Conservation (phyloP, 2,329 filamentous ascomycete species). For the Cladosporium sp. region DNA sequence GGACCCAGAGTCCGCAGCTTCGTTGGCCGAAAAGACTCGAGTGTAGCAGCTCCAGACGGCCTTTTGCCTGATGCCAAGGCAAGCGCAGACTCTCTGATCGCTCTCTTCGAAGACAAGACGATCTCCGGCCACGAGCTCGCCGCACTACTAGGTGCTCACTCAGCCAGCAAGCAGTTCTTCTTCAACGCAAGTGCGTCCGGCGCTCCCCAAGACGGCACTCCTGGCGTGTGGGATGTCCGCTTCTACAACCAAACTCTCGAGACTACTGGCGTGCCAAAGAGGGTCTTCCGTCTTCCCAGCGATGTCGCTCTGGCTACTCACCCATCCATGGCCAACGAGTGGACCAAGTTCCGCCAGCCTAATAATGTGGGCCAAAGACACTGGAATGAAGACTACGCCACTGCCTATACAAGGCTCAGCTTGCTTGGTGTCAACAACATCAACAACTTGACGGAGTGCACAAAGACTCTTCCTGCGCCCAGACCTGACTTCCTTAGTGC, state of each 20-base stretch:
- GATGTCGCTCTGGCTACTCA: slow-evolving; percentile 35
- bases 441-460: slow-evolving; percentile 25
- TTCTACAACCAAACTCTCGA: slow-evolving; percentile 35
- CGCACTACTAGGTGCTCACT: slow-evolving; percentile 36
- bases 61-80: slow-evolving; percentile 32
- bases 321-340: slow-evolving; percentile 31
- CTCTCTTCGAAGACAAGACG: slow-evolving; percentile 36
- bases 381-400: slow-evolving; percentile 24
- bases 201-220: slow-evolving; percentile 34
- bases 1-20: slow-evolving; percentile 36
- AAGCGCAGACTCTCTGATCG: slow-evolving; percentile 23
- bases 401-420: slow-evolving; percentile 21
- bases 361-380: slow-evolving; percentile 17
- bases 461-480: slow-evolving; percentile 18
- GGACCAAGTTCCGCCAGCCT: slow-evolving; percentile 20
- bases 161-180: slow-evolving; percentile 35
- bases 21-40: slow-evolving; percentile 36
- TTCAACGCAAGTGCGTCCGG: slow-evolving; percentile 30
- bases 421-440: slow-evolving; percentile 27
- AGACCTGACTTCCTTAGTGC: slow-evolving; percentile 6
- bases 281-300: slow-evolving; percentile 35
- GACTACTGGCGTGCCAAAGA: slow-evolving; percentile 22
- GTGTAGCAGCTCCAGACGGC: slow-evolving; percentile 29
- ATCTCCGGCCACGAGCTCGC: slow-evolving; percentile 36
- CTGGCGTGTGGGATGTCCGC: slow-evolving; percentile 35